A percentile compares a stretch with the other conserved stretches of the same genome.
phyloP scores from a whole-genome alignment of 225 moss, liverwort and hornwort genomes.

The Neckera pumila region DNA sequence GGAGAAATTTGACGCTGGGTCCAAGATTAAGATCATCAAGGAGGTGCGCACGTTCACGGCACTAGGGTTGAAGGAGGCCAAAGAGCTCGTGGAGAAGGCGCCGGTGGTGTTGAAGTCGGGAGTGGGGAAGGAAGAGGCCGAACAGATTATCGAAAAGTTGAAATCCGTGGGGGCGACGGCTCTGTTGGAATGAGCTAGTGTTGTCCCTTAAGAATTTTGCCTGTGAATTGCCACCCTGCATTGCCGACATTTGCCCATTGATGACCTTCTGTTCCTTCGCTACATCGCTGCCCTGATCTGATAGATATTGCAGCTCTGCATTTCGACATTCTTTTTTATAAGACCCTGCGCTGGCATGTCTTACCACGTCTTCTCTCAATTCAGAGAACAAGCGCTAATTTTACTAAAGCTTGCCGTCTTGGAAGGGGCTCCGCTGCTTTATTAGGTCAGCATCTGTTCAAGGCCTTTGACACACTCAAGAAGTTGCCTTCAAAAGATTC shows the following conservation, averaged over 20 bases:
- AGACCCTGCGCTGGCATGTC: background rate
- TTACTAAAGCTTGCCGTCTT: background rate
- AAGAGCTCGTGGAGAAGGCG: constrained; percentile 91
- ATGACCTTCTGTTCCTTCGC: background rate
- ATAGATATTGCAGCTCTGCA: background rate
- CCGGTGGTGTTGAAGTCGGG: constrained; percentile 76
- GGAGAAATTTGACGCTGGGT: constrained; percentile 76
- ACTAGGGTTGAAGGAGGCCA: constrained; percentile 84
- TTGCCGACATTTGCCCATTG: background rate
- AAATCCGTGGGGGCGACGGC: constrained; percentile 77
- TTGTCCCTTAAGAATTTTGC: background rate
- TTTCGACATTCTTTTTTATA: background rate
- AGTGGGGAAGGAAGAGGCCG: constrained; percentile 87
- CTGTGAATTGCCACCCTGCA: background rate
- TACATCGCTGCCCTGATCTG: background rate
- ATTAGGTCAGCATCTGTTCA: background rate
- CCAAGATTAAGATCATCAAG: constrained; percentile 96
- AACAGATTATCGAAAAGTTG: constrained; percentile 81
- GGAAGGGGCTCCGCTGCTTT: background rate
- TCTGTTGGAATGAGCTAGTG: constrained; percentile 63
- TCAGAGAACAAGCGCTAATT: background rate
- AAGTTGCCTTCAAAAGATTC: background rate
- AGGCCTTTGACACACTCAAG: background rate
- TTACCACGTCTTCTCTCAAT: background rate
- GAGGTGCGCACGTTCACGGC: constrained; percentile 86